Evolutionary conservation across 1,139 yeast species (phyloP).

Genomic region (Kodamaea arcana): DNA sequence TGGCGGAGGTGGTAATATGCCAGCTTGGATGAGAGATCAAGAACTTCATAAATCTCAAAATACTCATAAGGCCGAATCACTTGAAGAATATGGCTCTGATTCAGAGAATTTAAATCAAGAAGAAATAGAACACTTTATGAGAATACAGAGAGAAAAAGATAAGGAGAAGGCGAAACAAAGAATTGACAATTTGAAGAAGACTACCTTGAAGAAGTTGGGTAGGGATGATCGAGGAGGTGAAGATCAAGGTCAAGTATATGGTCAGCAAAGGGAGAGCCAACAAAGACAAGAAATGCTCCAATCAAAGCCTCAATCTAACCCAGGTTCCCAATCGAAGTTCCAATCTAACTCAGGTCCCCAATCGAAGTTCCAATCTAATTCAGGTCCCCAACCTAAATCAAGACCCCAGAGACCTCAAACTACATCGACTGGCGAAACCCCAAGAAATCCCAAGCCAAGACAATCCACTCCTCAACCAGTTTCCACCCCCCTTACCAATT

Average conservation of each 20-base stretch:
- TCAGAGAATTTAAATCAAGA: slow-evolving; percentile 43
- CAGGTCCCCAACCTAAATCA: background rate
- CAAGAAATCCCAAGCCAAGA: background rate
- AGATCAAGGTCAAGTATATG: background rate
- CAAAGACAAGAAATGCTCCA: background rate
- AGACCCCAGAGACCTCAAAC: background rate
- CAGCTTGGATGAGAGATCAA: slow-evolving; percentile 78
- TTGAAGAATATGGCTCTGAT: slow-evolving; percentile 33
- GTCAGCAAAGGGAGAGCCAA: background rate
- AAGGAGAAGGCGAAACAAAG: slow-evolving; percentile 22
- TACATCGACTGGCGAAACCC: background rate
- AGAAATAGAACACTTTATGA: slow-evolving; percentile 38
- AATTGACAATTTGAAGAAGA: background rate
- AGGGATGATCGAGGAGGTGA: background rate
- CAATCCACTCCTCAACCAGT: background rate
- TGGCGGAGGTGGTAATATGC: slow-evolving; percentile 28
- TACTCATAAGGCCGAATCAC: slow-evolving; percentile 23
- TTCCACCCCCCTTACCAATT: background rate
- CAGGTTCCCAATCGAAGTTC: background rate
- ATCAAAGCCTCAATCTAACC: background rate
- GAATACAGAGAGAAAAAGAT: slow-evolving; percentile 37
- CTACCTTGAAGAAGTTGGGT: slow-evolving; percentile 4
- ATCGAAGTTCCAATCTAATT: background rate
- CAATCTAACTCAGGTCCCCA: too few relatives aligned
- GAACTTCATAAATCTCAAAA: slow-evolving; percentile 42